Percentiles rank a stretch among this genome's conserved stretches.
Conservation (phyloP, 2,329 filamentous ascomycete species). For the Pseudogymnoascus sp. region DNA sequence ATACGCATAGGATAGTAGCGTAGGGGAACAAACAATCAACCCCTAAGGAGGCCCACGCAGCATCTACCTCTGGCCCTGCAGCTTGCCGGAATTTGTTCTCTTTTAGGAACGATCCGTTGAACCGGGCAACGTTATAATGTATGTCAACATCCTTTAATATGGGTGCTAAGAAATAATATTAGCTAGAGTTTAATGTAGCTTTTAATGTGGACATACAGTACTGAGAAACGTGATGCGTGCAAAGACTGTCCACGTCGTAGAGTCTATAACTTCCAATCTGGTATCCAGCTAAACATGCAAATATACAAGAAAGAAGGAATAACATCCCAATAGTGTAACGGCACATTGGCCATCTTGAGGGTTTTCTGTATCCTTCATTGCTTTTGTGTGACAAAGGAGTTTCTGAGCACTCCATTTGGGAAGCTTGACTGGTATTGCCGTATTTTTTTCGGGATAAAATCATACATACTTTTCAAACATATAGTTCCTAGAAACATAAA, state of each 20-base stretch:
- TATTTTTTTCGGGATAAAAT: neutral
- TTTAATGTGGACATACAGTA: neutral
- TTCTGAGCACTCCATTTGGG: neutral
- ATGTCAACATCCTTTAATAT: neutral
- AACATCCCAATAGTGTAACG: neutral
- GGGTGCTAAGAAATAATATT: neutral
- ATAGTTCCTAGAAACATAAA: neutral
- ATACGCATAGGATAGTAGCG: neutral
- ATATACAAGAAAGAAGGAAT: neutral
- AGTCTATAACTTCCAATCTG: neutral
- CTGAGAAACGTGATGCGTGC: neutral
- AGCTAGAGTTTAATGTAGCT: neutral
- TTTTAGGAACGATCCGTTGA: constrained; percentile 45
- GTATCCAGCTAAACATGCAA: neutral
- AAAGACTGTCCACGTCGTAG: neutral
- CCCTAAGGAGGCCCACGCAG: constrained; percentile 44
- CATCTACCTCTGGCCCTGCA: constrained; percentile 43
- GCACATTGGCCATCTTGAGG: neutral
- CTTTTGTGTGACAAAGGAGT: neutral
- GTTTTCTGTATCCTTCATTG: neutral
- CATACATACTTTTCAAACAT: neutral
- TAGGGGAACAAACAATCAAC: constrained; percentile 32
- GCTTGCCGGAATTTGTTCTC: constrained; percentile 43
- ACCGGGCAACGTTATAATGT: neutral
- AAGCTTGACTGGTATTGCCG: neutral